Evolutionary conservation across 2,329 filamentous ascomycete genomes (phyloP).

Genomic region (Hypoxylon sp.): DNA sequence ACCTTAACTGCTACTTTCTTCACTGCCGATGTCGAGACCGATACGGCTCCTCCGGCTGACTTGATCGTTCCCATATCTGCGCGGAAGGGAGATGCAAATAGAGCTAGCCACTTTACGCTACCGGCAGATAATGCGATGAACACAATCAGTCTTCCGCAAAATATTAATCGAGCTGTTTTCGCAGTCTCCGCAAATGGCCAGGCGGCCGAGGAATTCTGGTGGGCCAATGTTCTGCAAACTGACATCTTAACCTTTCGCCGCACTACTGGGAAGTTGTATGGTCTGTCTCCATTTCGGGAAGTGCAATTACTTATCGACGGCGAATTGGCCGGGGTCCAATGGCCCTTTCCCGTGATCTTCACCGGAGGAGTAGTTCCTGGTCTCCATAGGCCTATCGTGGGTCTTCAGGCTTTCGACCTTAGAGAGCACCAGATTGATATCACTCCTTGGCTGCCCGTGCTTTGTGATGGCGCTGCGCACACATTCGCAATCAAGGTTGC

Average conservation of each 20-base stretch:
- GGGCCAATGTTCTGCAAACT: slow-evolving; percentile 75
- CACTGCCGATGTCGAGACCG: slow-evolving; percentile 52
- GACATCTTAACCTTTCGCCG: slow-evolving; percentile 68
- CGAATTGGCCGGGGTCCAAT: slow-evolving; percentile 69
- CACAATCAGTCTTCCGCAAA: slow-evolving; percentile 68
- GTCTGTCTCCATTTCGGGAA: slow-evolving; percentile 76
- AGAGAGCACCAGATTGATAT: slow-evolving; percentile 75
- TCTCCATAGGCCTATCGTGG: slow-evolving; percentile 75
- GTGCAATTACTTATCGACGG: slow-evolving; percentile 73
- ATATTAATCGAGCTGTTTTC: slow-evolving; percentile 74
- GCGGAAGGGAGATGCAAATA: slow-evolving; percentile 59
- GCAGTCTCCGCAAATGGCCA: slow-evolving; percentile 81
- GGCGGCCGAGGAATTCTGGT: slow-evolving; percentile 83
- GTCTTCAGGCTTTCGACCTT: slow-evolving; percentile 75
- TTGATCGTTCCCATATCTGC: slow-evolving; percentile 74
- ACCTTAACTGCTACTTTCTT: slow-evolving; percentile 73
- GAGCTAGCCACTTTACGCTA: slow-evolving; percentile 72
- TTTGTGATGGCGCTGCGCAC: slow-evolving; percentile 67
- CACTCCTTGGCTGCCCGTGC: slow-evolving; percentile 68
- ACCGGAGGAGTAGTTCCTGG: slow-evolving; percentile 75
- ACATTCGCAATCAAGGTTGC: slow-evolving; percentile 69
- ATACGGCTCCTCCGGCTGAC: slow-evolving; percentile 64
- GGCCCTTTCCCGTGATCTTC: slow-evolving; percentile 76
- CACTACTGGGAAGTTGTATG: slow-evolving; percentile 67
- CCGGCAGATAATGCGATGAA: slow-evolving; percentile 71